phyloP scores from a whole-genome alignment of 2,329 filamentous ascomycete species.

The Ceratocystis diversiconidia region DNA sequence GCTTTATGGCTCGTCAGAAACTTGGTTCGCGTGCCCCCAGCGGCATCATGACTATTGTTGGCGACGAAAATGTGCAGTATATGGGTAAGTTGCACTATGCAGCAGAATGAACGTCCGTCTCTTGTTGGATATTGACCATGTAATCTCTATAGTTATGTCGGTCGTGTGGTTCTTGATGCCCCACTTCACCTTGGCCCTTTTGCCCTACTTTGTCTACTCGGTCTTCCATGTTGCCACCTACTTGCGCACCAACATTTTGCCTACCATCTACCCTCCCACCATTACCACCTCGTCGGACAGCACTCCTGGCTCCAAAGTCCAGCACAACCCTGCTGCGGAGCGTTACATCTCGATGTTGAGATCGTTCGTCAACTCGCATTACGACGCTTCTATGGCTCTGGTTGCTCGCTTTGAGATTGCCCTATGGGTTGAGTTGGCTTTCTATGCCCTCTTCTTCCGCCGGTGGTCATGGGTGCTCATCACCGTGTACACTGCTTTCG shows the following conservation, averaged over 20 bases:
- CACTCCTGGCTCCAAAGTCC: constrained; percentile 40
- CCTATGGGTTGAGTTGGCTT: constrained; percentile 69
- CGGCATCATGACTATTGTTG: constrained; percentile 50
- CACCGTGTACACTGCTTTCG: constrained; percentile 74
- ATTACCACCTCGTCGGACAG: constrained; percentile 38
- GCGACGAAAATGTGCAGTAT: constrained; percentile 97
- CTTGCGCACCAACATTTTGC: constrained; percentile 82
- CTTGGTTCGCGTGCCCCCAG: constrained; percentile 47
- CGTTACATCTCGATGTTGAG: constrained; percentile 58
- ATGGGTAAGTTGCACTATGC: constrained; percentile 50
- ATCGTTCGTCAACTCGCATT: constrained; percentile 93
- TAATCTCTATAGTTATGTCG: constrained; percentile 26
- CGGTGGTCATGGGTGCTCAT: constrained; percentile 84
- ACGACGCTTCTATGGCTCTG: constrained; percentile 87
- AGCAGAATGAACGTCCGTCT: not conserved
- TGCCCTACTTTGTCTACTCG: constrained; percentile 93
- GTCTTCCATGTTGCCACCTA: constrained; percentile 98
- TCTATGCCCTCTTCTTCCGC: constrained; percentile 74
- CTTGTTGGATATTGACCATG: constrained; percentile 9
- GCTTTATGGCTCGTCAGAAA: constrained; percentile 72
- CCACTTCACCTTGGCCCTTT: constrained; percentile 77
- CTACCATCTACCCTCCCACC: constrained; percentile 60
- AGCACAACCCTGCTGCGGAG: constrained; percentile 24
- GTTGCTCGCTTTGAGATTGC: constrained; percentile 79
- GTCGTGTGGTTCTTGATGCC: constrained; percentile 90